Evolutionary conservation across 1,284 basidiomycete species (phyloP).

Genomic region (Ganoderma resinaceum): DNA sequence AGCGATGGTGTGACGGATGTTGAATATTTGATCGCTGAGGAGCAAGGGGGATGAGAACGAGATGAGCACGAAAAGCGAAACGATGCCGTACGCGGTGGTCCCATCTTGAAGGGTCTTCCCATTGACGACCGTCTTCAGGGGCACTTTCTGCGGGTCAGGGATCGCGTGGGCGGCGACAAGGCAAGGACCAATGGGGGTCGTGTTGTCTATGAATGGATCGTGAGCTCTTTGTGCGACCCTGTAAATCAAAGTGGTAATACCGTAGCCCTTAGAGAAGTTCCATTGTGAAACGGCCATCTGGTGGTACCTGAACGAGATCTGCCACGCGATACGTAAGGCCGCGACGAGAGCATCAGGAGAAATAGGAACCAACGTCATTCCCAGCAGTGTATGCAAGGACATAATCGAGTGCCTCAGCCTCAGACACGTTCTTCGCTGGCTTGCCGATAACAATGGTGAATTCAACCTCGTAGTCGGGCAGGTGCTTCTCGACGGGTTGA

Average conservation of each 20-base stretch:
- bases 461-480: slow-evolving; percentile 91
- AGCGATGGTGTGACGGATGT: slow-evolving; percentile 72
- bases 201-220: slow-evolving; percentile 54
- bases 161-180: slow-evolving; percentile 73
- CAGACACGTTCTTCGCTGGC: slow-evolving; percentile 77
- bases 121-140: slow-evolving; percentile 74
- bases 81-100: slow-evolving; percentile 64
- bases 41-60: slow-evolving; percentile 7
- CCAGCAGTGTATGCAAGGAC: slow-evolving; percentile 83
- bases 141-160: slow-evolving; percentile 73
- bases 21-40: slow-evolving; percentile 75
- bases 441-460: slow-evolving; percentile 87
- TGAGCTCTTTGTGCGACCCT: not conserved
- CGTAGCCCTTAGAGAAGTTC: slow-evolving; percentile 86
- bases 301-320: slow-evolving; percentile 83
- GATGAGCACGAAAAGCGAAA: slow-evolving; percentile 30
- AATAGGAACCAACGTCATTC: slow-evolving; percentile 67
- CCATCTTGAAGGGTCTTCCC: slow-evolving; percentile 76
- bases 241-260: slow-evolving; percentile 34
- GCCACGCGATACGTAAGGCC: slow-evolving; percentile 5
- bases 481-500: slow-evolving; percentile 73
- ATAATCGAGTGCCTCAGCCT: slow-evolving; percentile 80
- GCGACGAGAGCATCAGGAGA: not conserved
- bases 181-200: slow-evolving; percentile 79
- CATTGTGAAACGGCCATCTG: slow-evolving; percentile 82